Base-by-base conservation (phyloP, 2,329 filamentous ascomycete genomes). In the Anthostomella pinea region DNA sequence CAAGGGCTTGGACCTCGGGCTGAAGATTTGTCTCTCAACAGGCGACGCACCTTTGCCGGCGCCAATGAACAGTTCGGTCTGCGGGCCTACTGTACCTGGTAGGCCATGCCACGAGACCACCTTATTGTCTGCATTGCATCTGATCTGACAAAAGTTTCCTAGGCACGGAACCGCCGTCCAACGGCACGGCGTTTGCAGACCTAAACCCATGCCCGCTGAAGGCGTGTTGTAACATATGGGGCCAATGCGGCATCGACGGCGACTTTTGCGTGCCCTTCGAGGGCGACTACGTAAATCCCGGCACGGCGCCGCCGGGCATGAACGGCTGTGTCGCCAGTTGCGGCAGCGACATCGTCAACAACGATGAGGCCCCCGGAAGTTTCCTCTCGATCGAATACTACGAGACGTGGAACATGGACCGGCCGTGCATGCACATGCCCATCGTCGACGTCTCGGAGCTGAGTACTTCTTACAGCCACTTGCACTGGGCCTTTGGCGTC, bases 321-420 rank as follows among this genome's bases (percentile, higher is more conserved):
- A 56, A 57, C 2, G 50, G 66, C 8, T 55, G 64, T 41, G 64
- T 70, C 31, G 65, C 56, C 27, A 69, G 65, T 52, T 66, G 69
- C 45, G 63, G 68, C 16, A 49, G 46, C 23, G 43, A 64, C 17
- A 58, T 69, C 32, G 50, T 61, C 38, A 51, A 54, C 27, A 39
- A 45, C 42, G 15, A 22, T 40, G 39, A 28, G 52, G 62, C 27
- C 4, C 17, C 22, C 3, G 0, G 6, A 35, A 34, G n/a, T n/a
- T n/a, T n/a, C n/a, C n/a, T n/a, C n/a, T n/a, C n/a, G 27, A 24
- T 34, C 32, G 32, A 24, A 15, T 53, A 53, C 36, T 53, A 42
- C 19, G 42, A 49, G 17, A 28, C 35, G 6, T 53, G 31, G 29
- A 44, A 46, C 22, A 8, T 11, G 8, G 15, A 39, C 17, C 46